Evolutionary conservation across 2,329 filamentous ascomycete species (phyloP), one percentile per base, ranked within the genome.

Genomic region (Colletotrichum lini): DNA sequence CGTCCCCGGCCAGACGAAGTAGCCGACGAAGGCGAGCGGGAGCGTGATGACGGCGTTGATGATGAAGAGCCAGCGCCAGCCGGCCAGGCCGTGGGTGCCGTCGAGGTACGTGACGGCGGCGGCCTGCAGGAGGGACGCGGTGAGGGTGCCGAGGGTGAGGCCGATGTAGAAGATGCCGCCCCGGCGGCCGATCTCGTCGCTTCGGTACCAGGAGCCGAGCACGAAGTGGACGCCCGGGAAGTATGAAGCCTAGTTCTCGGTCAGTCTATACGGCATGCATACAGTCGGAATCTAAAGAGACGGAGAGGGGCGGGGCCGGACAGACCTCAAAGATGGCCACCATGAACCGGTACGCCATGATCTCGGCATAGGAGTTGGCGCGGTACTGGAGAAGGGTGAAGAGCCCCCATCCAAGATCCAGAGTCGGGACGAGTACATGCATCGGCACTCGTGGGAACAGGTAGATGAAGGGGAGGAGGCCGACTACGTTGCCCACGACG

Each of bases 101-200:
- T 86, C 79, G 0, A 86, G 78, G 1, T 80, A 76, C 0, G 79
- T 73, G 0, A 81, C 82, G 3, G 84, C 80, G 0, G 81, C 84
- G 2, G 83, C 81, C 73, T 85, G 83, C 62, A 89, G 85, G 16
- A 89, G 78, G 0, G 86, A 86, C 0, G 86, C 85, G 0, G 86
- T 89, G 3, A 89, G 77, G 0, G 85, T 87, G 0, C 87, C 87
- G 1, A 89, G 78, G 0, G 85, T 85, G 0, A 87, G 78, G 0
- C 86, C 86, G 30, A 86, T 81, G 42, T 88, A 89, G 75, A 92
- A 92, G 59, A 92, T 87, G 58, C 88, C 90, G 7, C 85, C 88
- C 0, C 90, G 84, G 75, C 92, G 92, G 1, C 88, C 90, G 0
- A 92, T 83, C 72, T 92, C 90, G 13, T 83, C 81, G 18, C 85